Percentiles rank a stretch among this genome's conserved stretches.
These are phyloP conservation scores for Paratinospora sagittata DNA, from an alignment of 164 flowering plant genomes.

Conservation along the genomic window DNA sequence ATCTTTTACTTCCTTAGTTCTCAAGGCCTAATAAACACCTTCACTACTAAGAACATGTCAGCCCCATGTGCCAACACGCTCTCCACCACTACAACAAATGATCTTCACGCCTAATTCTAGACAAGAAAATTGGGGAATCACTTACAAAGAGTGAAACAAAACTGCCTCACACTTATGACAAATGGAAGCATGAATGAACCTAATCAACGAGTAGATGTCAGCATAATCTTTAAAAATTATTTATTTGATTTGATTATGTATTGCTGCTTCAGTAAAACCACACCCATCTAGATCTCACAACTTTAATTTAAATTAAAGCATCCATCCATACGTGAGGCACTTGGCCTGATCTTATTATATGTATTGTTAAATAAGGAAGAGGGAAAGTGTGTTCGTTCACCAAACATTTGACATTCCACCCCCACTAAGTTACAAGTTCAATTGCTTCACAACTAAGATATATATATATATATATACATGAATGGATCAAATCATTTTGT, in stretches of 20 bases:
- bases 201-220: too few species aligned
- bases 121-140: too few species aligned
- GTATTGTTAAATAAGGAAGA: not conserved
- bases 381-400: constrained; percentile 2
- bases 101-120: too few species aligned
- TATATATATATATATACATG: not conserved
- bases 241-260: not conserved
- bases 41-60: not conserved
- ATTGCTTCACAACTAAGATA: not conserved
- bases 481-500: constrained; percentile 1
- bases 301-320: not conserved
- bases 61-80: not conserved
- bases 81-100: not conserved
- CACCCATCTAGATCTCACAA: not conserved
- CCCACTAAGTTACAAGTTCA: not conserved
- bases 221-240: not conserved
- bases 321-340: not conserved
- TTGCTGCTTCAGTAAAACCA: not conserved
- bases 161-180: too few species aligned
- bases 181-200: too few species aligned
- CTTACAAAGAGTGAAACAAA: too few species aligned
- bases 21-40: not conserved
- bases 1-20: not conserved
- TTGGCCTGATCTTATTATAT: too few species aligned
- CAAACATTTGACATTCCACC: constrained; percentile 2